Evolutionary conservation across 441 rosid species (phyloP).

Genomic region (Capsella rubella): DNA sequence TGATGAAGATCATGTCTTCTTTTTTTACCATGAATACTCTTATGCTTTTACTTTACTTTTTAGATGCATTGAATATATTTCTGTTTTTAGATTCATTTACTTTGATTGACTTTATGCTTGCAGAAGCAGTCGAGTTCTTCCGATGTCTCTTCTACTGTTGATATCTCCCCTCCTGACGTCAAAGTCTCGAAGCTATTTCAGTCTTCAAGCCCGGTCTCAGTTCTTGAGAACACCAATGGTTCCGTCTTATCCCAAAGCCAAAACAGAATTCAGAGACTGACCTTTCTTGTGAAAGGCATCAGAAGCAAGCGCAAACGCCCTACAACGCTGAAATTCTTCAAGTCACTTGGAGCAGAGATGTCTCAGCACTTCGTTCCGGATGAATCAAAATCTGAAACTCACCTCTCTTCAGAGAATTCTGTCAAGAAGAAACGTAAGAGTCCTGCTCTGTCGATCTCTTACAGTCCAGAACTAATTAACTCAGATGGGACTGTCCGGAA

Average conservation of each 20-base stretch:
- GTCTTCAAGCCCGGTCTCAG: conserved; percentile 79
- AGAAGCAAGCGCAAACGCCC: conserved; percentile 76
- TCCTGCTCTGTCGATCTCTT: conserved; percentile 37
- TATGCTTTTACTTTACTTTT: not conserved
- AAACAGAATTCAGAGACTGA: conserved; percentile 42
- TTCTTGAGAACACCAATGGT: conserved; percentile 69
- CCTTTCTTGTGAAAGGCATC: conserved; percentile 64
- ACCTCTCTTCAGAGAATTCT: conserved; percentile 43
- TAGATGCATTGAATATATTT: conserved; percentile 28
- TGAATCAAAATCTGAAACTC: conserved; percentile 54
- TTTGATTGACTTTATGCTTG: conserved; percentile 40
- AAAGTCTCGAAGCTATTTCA: conserved; percentile 53
- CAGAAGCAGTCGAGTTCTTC: conserved; percentile 51
- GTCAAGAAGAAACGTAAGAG: conserved; percentile 51
- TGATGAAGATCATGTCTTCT: not conserved
- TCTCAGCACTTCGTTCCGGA: conserved; percentile 37
- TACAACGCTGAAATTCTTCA: conserved; percentile 40
- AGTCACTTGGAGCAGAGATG: conserved; percentile 46
- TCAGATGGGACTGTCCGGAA: conserved; percentile 42
- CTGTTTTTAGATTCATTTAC: conserved; percentile 15
- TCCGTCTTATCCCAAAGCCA: conserved; percentile 62
- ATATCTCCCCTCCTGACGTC: conserved; percentile 43
- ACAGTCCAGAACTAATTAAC: conserved; percentile 44
- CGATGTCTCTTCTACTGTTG: conserved; percentile 53
- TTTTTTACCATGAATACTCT: not conserved